Evolutionary conservation across 2,329 filamentous ascomycete genomes (phyloP).

Genomic region (Fusarium tanahbumbuense): DNA sequence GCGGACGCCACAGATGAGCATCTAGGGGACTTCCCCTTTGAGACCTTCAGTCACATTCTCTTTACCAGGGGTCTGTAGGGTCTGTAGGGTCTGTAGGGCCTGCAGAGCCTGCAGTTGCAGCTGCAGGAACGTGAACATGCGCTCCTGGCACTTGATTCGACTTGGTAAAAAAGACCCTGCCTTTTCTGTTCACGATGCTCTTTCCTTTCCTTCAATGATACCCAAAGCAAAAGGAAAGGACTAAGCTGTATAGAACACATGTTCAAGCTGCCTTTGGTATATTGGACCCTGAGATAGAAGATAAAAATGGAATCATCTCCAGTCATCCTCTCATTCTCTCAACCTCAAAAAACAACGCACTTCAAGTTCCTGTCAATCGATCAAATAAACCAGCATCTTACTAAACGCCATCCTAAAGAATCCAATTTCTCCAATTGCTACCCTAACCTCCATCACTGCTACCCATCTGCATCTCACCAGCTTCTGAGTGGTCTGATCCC

Average conservation of each 20-base stretch:
- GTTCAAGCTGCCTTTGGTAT: constrained; percentile 8
- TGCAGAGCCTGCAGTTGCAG: not conserved
- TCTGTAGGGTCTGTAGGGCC: not conserved
- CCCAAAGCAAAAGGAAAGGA: constrained; percentile 11
- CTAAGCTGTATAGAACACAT: constrained; percentile 20
- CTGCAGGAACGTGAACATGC: constrained; percentile 15
- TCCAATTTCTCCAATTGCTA: constrained; percentile 30
- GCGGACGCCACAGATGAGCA: constrained; percentile 24
- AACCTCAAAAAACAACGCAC: constrained; percentile 12
- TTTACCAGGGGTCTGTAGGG: not conserved
- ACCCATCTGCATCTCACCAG: constrained; percentile 7
- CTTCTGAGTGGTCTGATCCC: constrained; percentile 9
- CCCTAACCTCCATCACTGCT: constrained; percentile 2
- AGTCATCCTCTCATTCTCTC: constrained; percentile 14
- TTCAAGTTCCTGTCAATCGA: constrained; percentile 17
- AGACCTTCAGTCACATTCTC: constrained; percentile 7
- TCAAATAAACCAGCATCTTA: constrained; percentile 15
- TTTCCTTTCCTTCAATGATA: constrained; percentile 19
- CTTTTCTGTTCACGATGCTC: constrained; percentile 17
- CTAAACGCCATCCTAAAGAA: constrained; percentile 31
- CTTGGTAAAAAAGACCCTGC: constrained; percentile 8
- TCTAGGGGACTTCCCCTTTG: constrained; percentile 16
- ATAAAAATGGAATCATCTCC: constrained; percentile 24
- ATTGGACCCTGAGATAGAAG: not conserved
- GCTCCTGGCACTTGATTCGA: constrained; percentile 33